phyloP scores from a whole-genome alignment of 139 green algal species.

The Trebouxia sp. region DNA sequence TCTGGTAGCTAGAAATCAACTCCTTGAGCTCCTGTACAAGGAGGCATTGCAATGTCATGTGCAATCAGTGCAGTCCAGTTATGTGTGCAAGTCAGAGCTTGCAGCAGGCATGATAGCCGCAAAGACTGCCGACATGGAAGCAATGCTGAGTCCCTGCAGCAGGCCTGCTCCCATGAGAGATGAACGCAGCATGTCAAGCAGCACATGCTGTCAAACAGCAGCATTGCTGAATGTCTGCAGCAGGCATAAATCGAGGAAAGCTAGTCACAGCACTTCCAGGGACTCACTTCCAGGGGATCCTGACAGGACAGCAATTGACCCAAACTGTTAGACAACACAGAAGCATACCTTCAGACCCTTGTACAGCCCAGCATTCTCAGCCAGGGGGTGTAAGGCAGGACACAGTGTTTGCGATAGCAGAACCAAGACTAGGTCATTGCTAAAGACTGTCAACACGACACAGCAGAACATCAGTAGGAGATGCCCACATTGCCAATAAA shows the following conservation, averaged over 20 bases:
- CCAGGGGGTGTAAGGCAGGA: no score
- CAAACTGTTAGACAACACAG: neutral
- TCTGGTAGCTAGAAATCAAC: constrained; percentile 95
- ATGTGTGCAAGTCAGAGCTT: neutral
- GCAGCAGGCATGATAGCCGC: neutral
- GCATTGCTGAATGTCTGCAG: no score
- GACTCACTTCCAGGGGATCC: neutral
- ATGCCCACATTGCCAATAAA: no score
- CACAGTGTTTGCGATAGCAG: no score
- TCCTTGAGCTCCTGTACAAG: constrained; percentile 85
- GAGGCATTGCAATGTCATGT: neutral
- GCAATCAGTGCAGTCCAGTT: neutral
- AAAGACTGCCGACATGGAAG: no score
- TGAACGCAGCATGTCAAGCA: neutral
- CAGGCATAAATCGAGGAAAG: neutral
- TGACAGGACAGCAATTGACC: neutral
- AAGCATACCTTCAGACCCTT: constrained; percentile 84
- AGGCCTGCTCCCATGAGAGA: neutral
- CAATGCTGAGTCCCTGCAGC: no score
- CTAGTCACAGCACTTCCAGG: neutral
- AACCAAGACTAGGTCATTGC: no score
- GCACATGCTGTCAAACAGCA: no score
- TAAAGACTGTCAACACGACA: no score
- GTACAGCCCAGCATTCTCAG: constrained; percentile 94
- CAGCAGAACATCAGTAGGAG: no score